Conservation (phyloP, 2,329 filamentous ascomycete species). For the Xylariaceae sp. region DNA sequence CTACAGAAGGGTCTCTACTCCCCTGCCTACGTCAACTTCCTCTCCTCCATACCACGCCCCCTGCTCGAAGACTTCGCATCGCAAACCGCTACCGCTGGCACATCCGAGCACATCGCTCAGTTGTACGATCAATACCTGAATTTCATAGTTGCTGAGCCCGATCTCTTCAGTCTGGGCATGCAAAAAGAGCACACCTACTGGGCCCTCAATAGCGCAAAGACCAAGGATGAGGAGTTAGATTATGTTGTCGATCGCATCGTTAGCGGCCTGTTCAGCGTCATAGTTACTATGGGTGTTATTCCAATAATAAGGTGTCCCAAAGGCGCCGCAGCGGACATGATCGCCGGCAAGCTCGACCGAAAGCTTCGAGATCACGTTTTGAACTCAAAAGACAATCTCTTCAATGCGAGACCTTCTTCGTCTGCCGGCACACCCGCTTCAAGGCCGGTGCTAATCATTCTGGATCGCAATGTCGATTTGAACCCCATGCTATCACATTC, state of each 20-base stretch:
- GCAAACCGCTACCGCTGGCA: slow-evolving; percentile 79
- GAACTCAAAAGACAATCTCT: slow-evolving; percentile 97
- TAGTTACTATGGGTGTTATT: slow-evolving; percentile 97
- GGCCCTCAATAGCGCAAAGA: slow-evolving; percentile 91
- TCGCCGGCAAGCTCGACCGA: slow-evolving; percentile 88
- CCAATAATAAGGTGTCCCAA: slow-evolving; percentile 95
- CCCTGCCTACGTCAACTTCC: slow-evolving; percentile 94
- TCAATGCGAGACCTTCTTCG: slow-evolving; percentile 60
- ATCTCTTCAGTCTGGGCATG: slow-evolving; percentile 92
- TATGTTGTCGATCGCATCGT: slow-evolving; percentile 86
- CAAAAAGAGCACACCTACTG: slow-evolving; percentile 89
- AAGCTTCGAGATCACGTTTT: slow-evolving; percentile 95
- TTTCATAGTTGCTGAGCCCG: slow-evolving; percentile 93
- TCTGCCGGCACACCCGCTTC: slow-evolving; percentile 66
- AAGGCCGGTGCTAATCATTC: slow-evolving; percentile 84
- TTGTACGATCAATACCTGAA: slow-evolving; percentile 97
- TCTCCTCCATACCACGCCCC: slow-evolving; percentile 86
- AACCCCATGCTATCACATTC: slow-evolving; percentile 99
- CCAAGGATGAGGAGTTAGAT: slow-evolving; percentile 86
- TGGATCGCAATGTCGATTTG: slow-evolving; percentile 92
- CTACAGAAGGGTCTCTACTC: slow-evolving; percentile 85
- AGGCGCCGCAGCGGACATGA: slow-evolving; percentile 88
- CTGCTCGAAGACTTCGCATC: slow-evolving; percentile 92
- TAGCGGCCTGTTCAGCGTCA: slow-evolving; percentile 93
- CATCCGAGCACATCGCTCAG: slow-evolving; percentile 85